Base-by-base conservation (phyloP, 2,329 filamentous ascomycete species). In the Davidsoniella virescens region DNA sequence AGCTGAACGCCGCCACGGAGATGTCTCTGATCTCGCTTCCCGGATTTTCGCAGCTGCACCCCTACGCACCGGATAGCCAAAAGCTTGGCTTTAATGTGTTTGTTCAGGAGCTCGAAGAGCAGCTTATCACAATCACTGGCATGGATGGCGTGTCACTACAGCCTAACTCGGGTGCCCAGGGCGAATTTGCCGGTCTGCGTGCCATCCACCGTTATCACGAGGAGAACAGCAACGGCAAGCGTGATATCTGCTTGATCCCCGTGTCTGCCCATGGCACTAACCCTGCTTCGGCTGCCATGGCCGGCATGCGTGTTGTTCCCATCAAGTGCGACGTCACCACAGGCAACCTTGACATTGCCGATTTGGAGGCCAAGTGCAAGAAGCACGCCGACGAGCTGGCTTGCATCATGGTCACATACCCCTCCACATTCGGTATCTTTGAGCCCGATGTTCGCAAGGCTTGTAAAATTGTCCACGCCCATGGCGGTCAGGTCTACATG, bases 401-500 rank as follows among this genome's bases (percentile, higher is more conserved):
- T 10, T 90, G 88, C 47, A 90, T 95, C 66, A 95, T 95, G 90
- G 77, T 96, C 59, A 96, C 90, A 2, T 96, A 96, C 63, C 90
- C 90, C 29, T 92, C 84, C 64, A 96, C 90, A 0, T 96, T 84
- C 57, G 90, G 90, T 62, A 86, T 96, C 26, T 96, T 94, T 61
- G 90, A 96, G 70, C 88, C 88, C 2, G 75, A 80, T 56, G 78
- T 94, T 63, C 92, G 87, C 69, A 77, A 84, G 61, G 87, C 82
- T 14, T 94, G 87, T 65, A 70, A 87, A 50, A 70, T 93, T 26
- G 87, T 96, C 16, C 90, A 96, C 67, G 66, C 83, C 56, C 71
- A 93, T 61, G 90, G 90, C 48, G 90, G 90, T 8, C 86, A 93
- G 62, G 90, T 96, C 14, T 96, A 95, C 71, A 95, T 96, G 90